Evolutionary conservation across 257 asterid genomes (phyloP).

Genomic region (Nicotiana attenuata): DNA sequence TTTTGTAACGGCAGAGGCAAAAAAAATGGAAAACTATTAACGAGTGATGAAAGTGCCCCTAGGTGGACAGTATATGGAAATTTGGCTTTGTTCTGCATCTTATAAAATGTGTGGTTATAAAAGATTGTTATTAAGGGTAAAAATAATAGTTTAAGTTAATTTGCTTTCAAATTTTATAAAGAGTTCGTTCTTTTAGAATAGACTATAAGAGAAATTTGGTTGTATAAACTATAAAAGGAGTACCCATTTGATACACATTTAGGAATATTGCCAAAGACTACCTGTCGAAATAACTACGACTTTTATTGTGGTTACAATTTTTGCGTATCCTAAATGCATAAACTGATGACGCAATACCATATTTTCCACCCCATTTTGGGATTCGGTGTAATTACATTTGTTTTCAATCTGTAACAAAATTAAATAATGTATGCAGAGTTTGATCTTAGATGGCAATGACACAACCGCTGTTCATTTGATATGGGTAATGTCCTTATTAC

Average conservation of each 20-base stretch:
- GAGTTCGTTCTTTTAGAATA: neutral
- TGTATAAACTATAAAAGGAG: neutral
- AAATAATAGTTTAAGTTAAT: neutral
- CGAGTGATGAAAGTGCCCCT: too few relatives aligned
- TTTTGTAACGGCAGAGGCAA: too few relatives aligned
- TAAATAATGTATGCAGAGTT: conserved; percentile 27
- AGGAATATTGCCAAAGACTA: neutral
- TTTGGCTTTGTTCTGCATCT: too few relatives aligned
- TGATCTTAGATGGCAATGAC: conserved; percentile 52
- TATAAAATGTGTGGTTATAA: too few relatives aligned
- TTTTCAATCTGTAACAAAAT: neutral
- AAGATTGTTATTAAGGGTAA: too few relatives aligned
- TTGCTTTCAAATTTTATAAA: neutral
- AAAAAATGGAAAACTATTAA: too few relatives aligned
- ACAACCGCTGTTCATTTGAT: conserved; percentile 40
- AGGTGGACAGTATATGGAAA: too few relatives aligned
- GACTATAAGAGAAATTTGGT: too few relatives aligned
- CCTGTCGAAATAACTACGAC: neutral
- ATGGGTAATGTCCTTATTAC: conserved; percentile 40
- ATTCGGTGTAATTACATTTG: neutral
- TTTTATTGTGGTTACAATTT: neutral
- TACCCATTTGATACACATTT: neutral
- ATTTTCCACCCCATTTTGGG: neutral
- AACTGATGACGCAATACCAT: neutral
- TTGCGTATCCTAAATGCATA: neutral